A percentile compares a stretch with the other conserved stretches of the same genome.
Conservation (phyloP, 495 filamentous ascomycete genomes). For the Penicillium pulvis region DNA sequence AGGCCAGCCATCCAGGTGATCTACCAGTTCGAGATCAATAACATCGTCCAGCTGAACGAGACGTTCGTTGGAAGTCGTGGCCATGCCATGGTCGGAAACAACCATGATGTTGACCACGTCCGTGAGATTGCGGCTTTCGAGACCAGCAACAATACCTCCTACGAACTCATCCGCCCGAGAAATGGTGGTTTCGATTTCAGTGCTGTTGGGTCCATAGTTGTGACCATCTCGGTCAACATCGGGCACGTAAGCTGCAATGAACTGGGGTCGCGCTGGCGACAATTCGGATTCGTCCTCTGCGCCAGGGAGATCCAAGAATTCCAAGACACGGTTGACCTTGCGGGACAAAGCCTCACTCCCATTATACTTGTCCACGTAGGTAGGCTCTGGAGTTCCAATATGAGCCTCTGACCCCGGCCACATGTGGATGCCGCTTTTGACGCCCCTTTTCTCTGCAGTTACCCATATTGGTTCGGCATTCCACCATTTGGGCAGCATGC, state of each 20-base stretch:
- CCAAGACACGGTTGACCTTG: constrained; percentile 78
- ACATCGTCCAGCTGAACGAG: constrained; percentile 92
- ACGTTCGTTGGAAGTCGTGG: constrained; percentile 78
- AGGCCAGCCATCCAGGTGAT: constrained; percentile 93
- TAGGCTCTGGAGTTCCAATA: constrained; percentile 63
- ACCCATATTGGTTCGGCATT: constrained; percentile 89
- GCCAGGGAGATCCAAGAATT: constrained; percentile 80
- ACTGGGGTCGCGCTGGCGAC: constrained; percentile 64
- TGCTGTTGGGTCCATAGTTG: constrained; percentile 88
- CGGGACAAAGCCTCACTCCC: constrained; percentile 67
- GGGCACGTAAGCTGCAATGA: constrained; percentile 93
- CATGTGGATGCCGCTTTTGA: constrained; percentile 89
- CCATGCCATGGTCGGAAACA: constrained; percentile 99
- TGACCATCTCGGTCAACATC: constrained; percentile 88
- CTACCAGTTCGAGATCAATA: constrained; percentile 70
- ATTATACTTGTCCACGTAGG: constrained; percentile 82
- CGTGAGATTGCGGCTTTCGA: constrained; percentile 82
- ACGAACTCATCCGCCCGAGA: constrained; percentile 77
- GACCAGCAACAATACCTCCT: constrained; percentile 67
- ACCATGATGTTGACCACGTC: constrained; percentile 92
- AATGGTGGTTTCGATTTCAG: constrained; percentile 78
- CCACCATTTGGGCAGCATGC: constrained; percentile 91
- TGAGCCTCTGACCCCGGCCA: constrained; percentile 95
- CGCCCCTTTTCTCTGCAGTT: constrained; percentile 77
- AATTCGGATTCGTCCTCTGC: constrained; percentile 47